phyloP scores from a whole-genome alignment of 2,329 filamentous ascomycete genomes.

The Curvularia sp. region DNA sequence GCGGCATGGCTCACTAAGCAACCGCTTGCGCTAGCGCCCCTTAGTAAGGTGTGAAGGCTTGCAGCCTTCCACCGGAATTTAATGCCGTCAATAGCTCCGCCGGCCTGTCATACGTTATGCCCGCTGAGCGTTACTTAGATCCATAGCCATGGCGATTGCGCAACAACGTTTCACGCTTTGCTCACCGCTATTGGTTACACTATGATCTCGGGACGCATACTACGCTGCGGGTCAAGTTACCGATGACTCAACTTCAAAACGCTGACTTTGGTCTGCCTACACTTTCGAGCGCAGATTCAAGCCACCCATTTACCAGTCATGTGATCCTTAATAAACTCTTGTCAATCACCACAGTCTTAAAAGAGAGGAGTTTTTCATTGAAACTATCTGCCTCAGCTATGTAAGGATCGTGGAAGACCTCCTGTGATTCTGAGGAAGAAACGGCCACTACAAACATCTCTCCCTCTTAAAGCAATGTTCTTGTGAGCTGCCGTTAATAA shows the following conservation, averaged over 20 bases:
- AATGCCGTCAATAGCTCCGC: background rate
- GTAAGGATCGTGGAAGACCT: too few relatives aligned
- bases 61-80: background rate
- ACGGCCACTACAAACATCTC: too few relatives aligned
- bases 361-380: too few relatives aligned
- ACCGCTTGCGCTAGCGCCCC: background rate
- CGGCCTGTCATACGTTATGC: background rate
- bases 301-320: background rate
- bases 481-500: too few relatives aligned
- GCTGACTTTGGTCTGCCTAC: background rate
- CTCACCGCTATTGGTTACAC: background rate
- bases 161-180: background rate
- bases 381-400: too few relatives aligned
- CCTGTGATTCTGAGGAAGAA: too few relatives aligned
- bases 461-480: too few relatives aligned
- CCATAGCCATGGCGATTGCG: background rate
- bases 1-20: background rate
- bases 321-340: background rate
- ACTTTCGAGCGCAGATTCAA: background rate
- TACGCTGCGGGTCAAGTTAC: background rate
- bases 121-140: background rate
- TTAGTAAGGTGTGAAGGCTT: background rate
- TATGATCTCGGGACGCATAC: background rate
- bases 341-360: background rate
- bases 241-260: background rate